A percentile compares a stretch with the other conserved stretches of the same genome.
Conservation (phyloP, 176 grass and related monocot genomes). For the Cocos nucifera region DNA sequence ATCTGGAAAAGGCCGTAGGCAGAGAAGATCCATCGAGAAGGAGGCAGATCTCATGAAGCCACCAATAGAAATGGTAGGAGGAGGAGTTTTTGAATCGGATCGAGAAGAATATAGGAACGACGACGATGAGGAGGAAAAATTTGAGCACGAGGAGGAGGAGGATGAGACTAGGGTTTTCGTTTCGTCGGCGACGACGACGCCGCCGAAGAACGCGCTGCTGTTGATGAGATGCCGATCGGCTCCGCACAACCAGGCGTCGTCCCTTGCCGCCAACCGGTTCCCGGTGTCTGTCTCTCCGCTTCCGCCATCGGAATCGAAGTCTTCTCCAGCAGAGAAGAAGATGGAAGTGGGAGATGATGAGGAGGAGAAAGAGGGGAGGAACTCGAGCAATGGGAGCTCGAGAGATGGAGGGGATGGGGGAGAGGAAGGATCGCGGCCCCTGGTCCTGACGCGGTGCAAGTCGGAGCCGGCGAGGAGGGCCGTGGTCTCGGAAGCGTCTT, state of each 20-base stretch:
- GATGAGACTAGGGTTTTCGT: constrained; percentile 19
- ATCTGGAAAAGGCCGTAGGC: not conserved
- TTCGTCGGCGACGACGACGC: constrained; percentile 49
- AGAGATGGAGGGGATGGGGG: not conserved
- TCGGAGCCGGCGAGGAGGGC: constrained; percentile 74
- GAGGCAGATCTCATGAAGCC: not conserved
- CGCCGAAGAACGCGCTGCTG: constrained; percentile 91
- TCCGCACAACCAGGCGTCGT: constrained; percentile 63
- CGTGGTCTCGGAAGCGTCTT: constrained; percentile 20
- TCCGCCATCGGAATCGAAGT: not conserved
- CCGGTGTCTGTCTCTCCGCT: constrained; percentile 13
- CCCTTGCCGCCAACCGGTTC: constrained; percentile 41
- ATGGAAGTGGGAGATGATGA: not conserved
- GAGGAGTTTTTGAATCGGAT: not conserved
- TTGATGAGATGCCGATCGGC: constrained; percentile 94
- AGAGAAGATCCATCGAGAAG: not conserved
- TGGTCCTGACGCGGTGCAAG: constrained; percentile 77
- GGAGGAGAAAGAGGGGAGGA: not conserved
- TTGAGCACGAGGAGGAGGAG: constrained; percentile 15
- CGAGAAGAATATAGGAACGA: too few relatives aligned
- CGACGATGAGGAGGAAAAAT: constrained; percentile 1
- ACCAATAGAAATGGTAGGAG: not conserved
- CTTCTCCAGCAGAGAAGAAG: constrained; percentile 21
- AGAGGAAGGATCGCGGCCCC: constrained; percentile 32
- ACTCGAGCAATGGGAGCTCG: not conserved